phyloP scores from a whole-genome alignment of 2,329 filamentous ascomycete genomes.

The Elsinoe fawcettii region DNA sequence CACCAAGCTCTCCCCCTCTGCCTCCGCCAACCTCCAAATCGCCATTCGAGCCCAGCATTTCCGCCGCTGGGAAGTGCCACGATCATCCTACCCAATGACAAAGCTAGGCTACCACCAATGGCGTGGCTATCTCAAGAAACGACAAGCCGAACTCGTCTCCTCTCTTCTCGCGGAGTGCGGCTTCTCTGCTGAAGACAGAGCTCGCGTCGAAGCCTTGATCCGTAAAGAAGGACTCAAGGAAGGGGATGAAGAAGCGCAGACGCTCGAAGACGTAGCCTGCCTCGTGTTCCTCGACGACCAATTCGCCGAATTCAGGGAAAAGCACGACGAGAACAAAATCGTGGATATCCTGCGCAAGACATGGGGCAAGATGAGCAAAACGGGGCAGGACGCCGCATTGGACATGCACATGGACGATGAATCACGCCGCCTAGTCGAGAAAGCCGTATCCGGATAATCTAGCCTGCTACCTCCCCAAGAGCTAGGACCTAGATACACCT shows the following conservation, averaged over 20 bases:
- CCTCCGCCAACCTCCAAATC: slow-evolving; percentile 60
- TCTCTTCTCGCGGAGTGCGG: slow-evolving; percentile 47
- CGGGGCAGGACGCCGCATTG: slow-evolving; percentile 57
- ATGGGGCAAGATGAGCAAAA: slow-evolving; percentile 65
- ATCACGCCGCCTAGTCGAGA: slow-evolving; percentile 54
- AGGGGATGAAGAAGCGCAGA: slow-evolving; percentile 59
- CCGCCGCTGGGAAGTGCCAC: slow-evolving; percentile 74
- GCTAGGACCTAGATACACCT: slow-evolving; percentile 38
- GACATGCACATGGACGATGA: slow-evolving; percentile 57
- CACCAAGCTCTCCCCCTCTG: slow-evolving; percentile 48
- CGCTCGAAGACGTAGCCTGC: slow-evolving; percentile 77
- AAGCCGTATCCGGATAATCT: slow-evolving; percentile 46
- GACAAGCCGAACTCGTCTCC: slow-evolving; percentile 56
- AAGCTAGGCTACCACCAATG: slow-evolving; percentile 71
- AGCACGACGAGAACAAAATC: slow-evolving; percentile 70
- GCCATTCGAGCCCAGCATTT: slow-evolving; percentile 82
- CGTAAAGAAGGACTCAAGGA: slow-evolving; percentile 65
- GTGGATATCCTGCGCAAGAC: slow-evolving; percentile 63
- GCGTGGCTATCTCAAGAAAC: slow-evolving; percentile 65
- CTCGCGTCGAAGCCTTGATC: slow-evolving; percentile 61
- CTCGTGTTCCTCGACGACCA: slow-evolving; percentile 83
- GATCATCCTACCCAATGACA: slow-evolving; percentile 64
- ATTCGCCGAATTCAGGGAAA: slow-evolving; percentile 69
- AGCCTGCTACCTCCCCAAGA: neutral
- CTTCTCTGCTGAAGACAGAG: slow-evolving; percentile 47